phyloP scores from a whole-genome alignment of 495 filamentous ascomycete genomes.

The Lophium mytilinum region DNA sequence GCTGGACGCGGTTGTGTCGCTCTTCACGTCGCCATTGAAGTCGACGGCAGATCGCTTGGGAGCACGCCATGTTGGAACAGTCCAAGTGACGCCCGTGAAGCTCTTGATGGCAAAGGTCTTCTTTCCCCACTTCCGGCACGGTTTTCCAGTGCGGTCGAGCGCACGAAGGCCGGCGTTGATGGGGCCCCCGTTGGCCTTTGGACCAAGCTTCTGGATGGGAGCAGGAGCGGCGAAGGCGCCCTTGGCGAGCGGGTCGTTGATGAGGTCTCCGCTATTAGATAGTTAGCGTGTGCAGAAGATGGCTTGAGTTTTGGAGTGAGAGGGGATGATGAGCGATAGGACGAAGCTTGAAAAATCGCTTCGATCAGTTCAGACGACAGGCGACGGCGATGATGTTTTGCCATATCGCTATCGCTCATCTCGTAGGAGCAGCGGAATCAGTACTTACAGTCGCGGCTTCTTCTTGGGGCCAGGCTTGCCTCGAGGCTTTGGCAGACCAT shows the following conservation, averaged over 20 bases:
- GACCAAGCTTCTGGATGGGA: conserved; percentile 70
- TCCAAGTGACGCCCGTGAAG: conserved; percentile 86
- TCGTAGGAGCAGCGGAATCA: background rate
- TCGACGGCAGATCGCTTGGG: conserved; percentile 45
- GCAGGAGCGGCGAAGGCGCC: conserved; percentile 17
- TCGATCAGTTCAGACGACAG: too few relatives aligned
- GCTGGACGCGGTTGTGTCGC: conserved; percentile 53
- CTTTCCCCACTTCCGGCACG: conserved; percentile 85
- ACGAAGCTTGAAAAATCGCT: background rate
- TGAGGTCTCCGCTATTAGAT: conserved; percentile 20
- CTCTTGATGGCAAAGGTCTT: conserved; percentile 77
- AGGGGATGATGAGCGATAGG: background rate
- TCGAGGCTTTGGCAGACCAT: conserved; percentile 54
- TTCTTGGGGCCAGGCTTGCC: conserved; percentile 94
- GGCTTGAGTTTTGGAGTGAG: background rate
- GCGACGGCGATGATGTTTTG: too few relatives aligned
- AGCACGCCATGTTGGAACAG: conserved; percentile 74
- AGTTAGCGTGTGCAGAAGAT: conserved; percentile 1
- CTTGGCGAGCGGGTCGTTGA: conserved; percentile 23
- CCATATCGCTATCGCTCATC: too few relatives aligned
- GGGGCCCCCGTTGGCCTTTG: conserved; percentile 94
- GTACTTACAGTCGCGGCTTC: conserved; percentile 80
- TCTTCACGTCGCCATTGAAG: conserved; percentile 40
- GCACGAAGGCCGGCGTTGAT: conserved; percentile 96
- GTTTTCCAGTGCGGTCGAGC: conserved; percentile 79